Base-by-base conservation (phyloP, 805 yeast species). In the Metschnikowia gruessii region DNA sequence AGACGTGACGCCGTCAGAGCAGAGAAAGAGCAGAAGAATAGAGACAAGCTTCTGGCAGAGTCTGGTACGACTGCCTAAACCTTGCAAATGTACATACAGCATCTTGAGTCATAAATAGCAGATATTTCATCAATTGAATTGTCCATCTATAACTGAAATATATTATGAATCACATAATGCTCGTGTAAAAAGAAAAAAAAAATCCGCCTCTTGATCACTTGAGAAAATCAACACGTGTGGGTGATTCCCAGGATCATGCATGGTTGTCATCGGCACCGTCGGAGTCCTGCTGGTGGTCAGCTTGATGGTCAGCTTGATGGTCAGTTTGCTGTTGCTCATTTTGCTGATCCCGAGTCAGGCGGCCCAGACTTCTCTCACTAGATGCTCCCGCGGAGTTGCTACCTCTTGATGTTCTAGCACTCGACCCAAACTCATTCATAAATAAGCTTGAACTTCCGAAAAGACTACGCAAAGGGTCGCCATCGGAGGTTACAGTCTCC, bases 401-500 rank as follows among this genome's bases (percentile, higher is more conserved):
- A 9, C 17, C 38, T 21, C 38, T 35, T 13, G 38, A 22, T n/a
- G 38, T 6, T 13, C 38, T 19, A 9, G 38, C 16, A 26, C 31
- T 26, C 26, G 40, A 24, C 6, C 40, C 40, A 39, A 30, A 39
- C 28, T 30, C 35, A 18, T 15, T 30, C 35, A 21, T 30, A 21
- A 37, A 24, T 2, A 30, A 15, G 29, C 38, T 26, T 18, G 45
- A 19, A 19, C 37, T 22, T 10, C 32, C 45, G 32, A 43, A 48
- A n/a, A 32, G 21, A 10, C 33, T 40, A 13, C 37, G 41, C 42
- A 41, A 41, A 8, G 47, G 34, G 13, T 37, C 28, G 9, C 13
- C 43, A 15, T 54, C 57, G 4, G 57, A 47, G 3, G 52, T 33
- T 18, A 42, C 46, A 11, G 80, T 75, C n/a, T 61, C 69, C 1